Conservation (phyloP, 306 rosid species). For the Crotalaria pallida region DNA sequence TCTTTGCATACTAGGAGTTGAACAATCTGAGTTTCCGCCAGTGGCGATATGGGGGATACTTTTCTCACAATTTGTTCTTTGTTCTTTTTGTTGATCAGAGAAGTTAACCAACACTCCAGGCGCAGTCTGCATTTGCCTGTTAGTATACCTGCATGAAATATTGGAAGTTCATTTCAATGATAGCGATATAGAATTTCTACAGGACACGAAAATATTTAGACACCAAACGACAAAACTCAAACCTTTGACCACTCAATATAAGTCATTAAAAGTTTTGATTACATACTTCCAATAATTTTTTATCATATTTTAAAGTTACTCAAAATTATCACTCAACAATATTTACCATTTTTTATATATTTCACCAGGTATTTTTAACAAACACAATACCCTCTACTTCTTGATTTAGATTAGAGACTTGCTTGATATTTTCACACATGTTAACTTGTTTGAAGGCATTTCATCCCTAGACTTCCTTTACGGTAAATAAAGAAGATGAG, state of each 20-base stretch:
- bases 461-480: neutral
- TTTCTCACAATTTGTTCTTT: slow-evolving; percentile 39
- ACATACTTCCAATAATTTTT: neutral
- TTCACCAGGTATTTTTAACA: neutral
- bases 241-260: neutral
- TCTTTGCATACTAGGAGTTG: slow-evolving; percentile 44
- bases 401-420: neutral
- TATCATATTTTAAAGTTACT: neutral
- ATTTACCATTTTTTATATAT: neutral
- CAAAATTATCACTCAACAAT: neutral
- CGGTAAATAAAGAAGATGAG: neutral
- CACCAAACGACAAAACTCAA: slow-evolving; percentile 5
- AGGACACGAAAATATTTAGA: neutral
- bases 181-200: slow-evolving; percentile 3
- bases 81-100: slow-evolving; percentile 44
- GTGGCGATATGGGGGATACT: slow-evolving; percentile 18
- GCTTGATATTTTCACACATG: neutral
- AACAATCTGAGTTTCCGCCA: slow-evolving; percentile 42
- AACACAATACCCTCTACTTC: neutral
- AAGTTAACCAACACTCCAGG: slow-evolving; percentile 29
- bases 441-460: neutral
- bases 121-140: slow-evolving; percentile 46
- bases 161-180: slow-evolving; percentile 10
- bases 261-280: neutral
- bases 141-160: slow-evolving; percentile 61